A percentile compares a stretch with the other conserved stretches of the same genome.
Conservation (phyloP, 2,329 filamentous ascomycete genomes). For the Emmonsia crescens region DNA sequence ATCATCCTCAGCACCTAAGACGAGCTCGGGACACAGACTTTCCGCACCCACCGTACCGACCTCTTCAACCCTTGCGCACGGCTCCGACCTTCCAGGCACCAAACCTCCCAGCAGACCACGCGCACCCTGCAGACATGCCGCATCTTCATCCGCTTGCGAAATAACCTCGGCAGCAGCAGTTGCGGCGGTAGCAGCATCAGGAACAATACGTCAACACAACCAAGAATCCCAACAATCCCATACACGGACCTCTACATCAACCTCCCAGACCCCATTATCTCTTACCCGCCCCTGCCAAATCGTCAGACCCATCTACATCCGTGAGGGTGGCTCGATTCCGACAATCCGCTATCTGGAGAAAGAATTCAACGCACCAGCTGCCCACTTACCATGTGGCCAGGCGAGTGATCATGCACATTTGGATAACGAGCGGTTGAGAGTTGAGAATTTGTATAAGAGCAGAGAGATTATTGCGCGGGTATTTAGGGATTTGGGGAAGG, state of each 20-base stretch:
- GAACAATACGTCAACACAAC: background rate
- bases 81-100: background rate
- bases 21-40: slow-evolving; percentile 8
- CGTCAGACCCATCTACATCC: slow-evolving; percentile 66
- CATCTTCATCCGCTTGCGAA: background rate
- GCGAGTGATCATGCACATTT: slow-evolving; percentile 89
- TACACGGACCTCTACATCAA: background rate
- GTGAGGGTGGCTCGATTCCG: slow-evolving; percentile 90
- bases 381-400: slow-evolving; percentile 87
- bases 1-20: slow-evolving; percentile 10
- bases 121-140: background rate
- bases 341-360: slow-evolving; percentile 91
- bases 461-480: slow-evolving; percentile 83
- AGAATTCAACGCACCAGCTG: slow-evolving; percentile 81
- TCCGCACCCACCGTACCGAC: slow-evolving; percentile 21
- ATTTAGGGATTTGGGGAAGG: slow-evolving; percentile 53
- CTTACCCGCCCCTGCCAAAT: background rate
- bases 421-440: slow-evolving; percentile 83
- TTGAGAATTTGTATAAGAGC: slow-evolving; percentile 82
- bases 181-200: background rate
- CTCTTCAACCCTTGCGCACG: slow-evolving; percentile 29
- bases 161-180: background rate
- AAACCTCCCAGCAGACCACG: background rate
- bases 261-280: background rate
- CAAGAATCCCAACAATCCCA: background rate